Evolutionary conservation across 129 eudicot genomes (phyloP), one percentile per base, ranked within the genome.

Genomic region (Lactuca sativa): DNA sequence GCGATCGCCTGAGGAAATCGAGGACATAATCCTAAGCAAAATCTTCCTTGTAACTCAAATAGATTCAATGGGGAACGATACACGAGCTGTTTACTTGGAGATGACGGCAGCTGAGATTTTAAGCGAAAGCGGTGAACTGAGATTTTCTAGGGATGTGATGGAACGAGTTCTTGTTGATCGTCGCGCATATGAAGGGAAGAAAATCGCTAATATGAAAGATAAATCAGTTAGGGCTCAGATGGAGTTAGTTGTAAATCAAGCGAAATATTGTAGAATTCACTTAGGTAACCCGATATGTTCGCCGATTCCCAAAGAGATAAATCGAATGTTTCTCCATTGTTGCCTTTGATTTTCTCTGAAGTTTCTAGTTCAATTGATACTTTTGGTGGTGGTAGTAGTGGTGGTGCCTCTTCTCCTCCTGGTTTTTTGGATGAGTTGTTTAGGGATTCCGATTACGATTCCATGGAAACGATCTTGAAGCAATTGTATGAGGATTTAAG

Each of bases 401-500:
- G 85, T 5, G 85, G 81, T 44, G 58, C 41, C n/a, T 64, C 78
- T 4, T 53, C 82, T 56, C 86, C 91, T 4, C 96, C 92, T 0
- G 98, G 98, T 6, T 93, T 93, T 79, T 36, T 89, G 64, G 96
- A 93, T 9, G 98, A 89, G 71, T 85, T 89, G 33, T 85, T 93
- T 59, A 77, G 72, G 84, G 96, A 89, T 41, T 61, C 88, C 9
- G 98, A 92, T 89, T 93, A 71, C 32, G 98, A 93, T 43, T 78
- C 86, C 3, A 64, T 93, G 79, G 98, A 93, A 41, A 85, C 88
- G 6, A 73, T 93, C 64, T 43, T 93, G 86, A 93, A 86, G 80
- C 86, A 85, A 66, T 71, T 93, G 92, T 93, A 84, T 62, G 98
- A 93, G 83, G 96, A 89, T 79, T 71, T 93, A 83, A 89, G 98